Evolutionary conservation across 352 stramenopile species (phyloP).

Genomic region (Globisporangium nagaii): DNA sequence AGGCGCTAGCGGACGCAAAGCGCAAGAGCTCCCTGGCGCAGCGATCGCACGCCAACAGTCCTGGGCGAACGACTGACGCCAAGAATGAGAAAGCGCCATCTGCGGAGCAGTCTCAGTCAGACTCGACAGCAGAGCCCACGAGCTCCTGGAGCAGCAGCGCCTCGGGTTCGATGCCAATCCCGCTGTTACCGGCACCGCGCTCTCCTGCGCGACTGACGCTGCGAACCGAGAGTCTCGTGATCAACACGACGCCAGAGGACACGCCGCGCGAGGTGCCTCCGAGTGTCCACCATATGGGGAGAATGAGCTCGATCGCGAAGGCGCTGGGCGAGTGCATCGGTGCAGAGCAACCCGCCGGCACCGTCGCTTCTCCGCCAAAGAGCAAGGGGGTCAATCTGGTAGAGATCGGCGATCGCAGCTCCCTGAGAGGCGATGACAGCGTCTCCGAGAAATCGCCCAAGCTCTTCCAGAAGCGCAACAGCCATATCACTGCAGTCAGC

Average conservation of each 20-base stretch:
- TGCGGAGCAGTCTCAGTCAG: not conserved
- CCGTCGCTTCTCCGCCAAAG: not conserved
- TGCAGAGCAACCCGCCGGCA: not conserved
- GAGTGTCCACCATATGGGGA: not conserved
- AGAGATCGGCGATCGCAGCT: constrained; percentile 10
- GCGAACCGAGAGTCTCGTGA: not conserved
- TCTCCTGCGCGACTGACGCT: not conserved
- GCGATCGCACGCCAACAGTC: not conserved
- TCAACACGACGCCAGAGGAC: not conserved
- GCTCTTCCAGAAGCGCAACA: constrained; percentile 10
- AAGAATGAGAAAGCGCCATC: not conserved
- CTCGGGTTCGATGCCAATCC: not conserved
- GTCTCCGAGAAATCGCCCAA: constrained; percentile 1
- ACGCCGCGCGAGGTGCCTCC: not conserved
- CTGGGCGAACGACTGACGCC: not conserved
- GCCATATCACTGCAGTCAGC: constrained; percentile 4
- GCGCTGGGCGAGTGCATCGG: constrained; percentile 13
- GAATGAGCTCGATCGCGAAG: constrained; percentile 18
- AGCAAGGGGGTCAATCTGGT: not conserved
- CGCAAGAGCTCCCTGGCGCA: constrained; percentile 4
- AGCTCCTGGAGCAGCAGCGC: not conserved
- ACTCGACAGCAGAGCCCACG: not conserved
- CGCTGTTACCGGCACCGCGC: not conserved
- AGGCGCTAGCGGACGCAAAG: constrained; percentile 1
- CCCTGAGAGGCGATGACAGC: not conserved